A percentile compares a stretch with the other conserved stretches of the same genome.
These are phyloP conservation scores for Oryza glumipatula DNA, from an alignment of 176 grass and related monocot species.

Conservation along the genomic window DNA sequence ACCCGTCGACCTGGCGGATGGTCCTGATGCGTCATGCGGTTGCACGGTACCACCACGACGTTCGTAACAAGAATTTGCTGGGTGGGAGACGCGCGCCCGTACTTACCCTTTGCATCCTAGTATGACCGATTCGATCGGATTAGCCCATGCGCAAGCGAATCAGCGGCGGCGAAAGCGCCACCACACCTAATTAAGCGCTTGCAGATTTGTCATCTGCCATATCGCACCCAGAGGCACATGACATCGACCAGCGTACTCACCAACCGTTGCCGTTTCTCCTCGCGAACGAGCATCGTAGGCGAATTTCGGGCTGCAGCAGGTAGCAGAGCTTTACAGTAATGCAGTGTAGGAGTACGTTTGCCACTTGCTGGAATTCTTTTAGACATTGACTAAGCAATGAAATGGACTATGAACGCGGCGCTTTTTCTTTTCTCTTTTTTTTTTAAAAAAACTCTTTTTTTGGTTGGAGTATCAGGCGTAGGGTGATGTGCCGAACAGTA, in stretches of 20 bases:
- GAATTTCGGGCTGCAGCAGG: background rate
- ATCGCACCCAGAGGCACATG: constrained; percentile 31
- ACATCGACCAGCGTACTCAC: constrained; percentile 13
- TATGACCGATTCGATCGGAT: background rate
- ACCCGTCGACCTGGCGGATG: background rate
- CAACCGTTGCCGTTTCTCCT: background rate
- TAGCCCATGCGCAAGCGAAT: background rate
- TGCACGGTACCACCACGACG: constrained; percentile 20
- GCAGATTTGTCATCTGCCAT: background rate
- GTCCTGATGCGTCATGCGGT: constrained; percentile 9
- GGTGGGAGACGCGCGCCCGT: constrained; percentile 6
- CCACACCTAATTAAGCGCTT: constrained; percentile 30
- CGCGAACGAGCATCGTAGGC: background rate
- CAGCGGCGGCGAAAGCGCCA: constrained; percentile 26
- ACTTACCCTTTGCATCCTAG: background rate
- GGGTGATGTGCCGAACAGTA: background rate
- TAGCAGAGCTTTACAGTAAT: background rate
- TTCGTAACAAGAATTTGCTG: constrained; percentile 23
- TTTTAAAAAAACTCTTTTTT: background rate
- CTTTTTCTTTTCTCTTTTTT: background rate
- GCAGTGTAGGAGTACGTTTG: background rate
- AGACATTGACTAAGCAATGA: background rate
- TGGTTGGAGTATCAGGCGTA: background rate
- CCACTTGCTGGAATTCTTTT: background rate
- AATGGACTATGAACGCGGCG: background rate